A percentile compares a stretch with the other conserved stretches of the same genome.
These are phyloP conservation scores for Phytopythium sindhum DNA, from an alignment of 352 stramenopile genomes.

Conservation along the genomic window DNA sequence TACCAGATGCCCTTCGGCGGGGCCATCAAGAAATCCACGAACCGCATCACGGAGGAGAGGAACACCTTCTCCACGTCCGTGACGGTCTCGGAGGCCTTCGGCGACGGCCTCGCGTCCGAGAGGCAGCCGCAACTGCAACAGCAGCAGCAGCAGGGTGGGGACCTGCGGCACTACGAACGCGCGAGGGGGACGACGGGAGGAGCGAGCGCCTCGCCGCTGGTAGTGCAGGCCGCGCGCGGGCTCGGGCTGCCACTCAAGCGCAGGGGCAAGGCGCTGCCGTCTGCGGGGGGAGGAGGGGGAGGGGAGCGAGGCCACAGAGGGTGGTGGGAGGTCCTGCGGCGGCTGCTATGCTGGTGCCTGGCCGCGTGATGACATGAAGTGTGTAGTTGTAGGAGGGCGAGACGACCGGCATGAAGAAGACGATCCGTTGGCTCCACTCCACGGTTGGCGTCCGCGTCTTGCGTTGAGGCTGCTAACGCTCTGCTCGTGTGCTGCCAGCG, in stretches of 20 bases:
- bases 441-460: too few relatives aligned
- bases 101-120: constrained; percentile 24
- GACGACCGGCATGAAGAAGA: too few relatives aligned
- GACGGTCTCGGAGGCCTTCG: constrained; percentile 76
- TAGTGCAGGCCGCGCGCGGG: constrained; percentile 1
- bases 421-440: too few relatives aligned
- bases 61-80: constrained; percentile 81
- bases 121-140: constrained; percentile 7
- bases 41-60: constrained; percentile 73
- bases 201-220: not conserved
- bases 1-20: constrained; percentile 77
- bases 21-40: constrained; percentile 83
- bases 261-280: not conserved
- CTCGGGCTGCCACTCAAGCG: constrained; percentile 13
- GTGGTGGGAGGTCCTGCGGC: constrained; percentile 24
- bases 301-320: not conserved
- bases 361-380: constrained; percentile 7
- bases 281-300: not conserved
- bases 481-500: too few relatives aligned
- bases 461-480: too few relatives aligned
- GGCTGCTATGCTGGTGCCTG: constrained; percentile 34
- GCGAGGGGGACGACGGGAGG: not conserved
- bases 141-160: not conserved
- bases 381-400: too few relatives aligned
- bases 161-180: not conserved